Conservation (phyloP, 164 flowering plant species). For the Warburgia ugandensis region DNA sequence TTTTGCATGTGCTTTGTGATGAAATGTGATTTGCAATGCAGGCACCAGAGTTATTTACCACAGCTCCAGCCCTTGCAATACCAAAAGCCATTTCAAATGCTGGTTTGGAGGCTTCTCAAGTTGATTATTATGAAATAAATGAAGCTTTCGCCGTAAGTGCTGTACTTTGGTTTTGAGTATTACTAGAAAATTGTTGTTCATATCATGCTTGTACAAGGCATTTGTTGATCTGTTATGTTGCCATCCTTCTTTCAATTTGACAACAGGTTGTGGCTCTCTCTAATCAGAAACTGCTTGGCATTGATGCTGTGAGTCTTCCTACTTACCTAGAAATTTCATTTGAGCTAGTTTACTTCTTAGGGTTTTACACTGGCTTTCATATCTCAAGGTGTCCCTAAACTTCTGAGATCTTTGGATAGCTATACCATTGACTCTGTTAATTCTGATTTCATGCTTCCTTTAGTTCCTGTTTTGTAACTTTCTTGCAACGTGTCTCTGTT, state of each 20-base stretch:
- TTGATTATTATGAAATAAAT: constrained; percentile 92
- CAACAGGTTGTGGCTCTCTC: constrained; percentile 93
- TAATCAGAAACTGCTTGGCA: constrained; percentile 72
- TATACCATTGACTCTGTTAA: no score
- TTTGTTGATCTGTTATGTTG: not conserved
- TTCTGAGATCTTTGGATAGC: no score
- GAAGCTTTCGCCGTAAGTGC: constrained; percentile 89
- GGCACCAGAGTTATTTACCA: constrained; percentile 93
- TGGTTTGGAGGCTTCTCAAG: constrained; percentile 72
- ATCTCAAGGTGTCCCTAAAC: no score
- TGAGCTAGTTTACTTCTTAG: not conserved
- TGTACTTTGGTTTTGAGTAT: constrained; percentile 2
- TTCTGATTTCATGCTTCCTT: not conserved
- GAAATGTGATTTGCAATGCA: constrained; percentile 26
- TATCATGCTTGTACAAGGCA: not conserved
- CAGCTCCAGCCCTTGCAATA: constrained; percentile 92
- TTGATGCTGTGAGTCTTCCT: constrained; percentile 54
- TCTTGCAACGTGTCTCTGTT: not conserved
- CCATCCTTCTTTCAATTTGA: not conserved
- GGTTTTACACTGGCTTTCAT: not conserved
- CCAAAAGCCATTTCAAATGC: constrained; percentile 92
- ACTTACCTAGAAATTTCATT: not conserved
- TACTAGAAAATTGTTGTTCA: not conserved
- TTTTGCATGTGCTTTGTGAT: not conserved
- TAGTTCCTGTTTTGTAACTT: no score